phyloP scores from a whole-genome alignment of 352 stramenopile species.

The Phytopythium mirpurense region DNA sequence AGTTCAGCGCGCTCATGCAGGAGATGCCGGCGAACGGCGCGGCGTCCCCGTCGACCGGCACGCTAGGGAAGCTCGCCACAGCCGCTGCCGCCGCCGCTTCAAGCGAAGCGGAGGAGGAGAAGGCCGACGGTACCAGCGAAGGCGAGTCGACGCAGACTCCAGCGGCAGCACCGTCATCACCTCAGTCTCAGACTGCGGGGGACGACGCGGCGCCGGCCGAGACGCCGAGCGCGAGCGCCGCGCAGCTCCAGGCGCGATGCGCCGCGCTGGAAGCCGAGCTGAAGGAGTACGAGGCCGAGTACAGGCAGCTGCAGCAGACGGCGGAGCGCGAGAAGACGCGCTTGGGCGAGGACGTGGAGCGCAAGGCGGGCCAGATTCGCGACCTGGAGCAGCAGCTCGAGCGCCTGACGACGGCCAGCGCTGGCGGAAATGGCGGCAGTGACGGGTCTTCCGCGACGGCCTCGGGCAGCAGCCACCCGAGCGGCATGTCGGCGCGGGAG shows the following conservation, averaged over 20 bases:
- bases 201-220: conserved; percentile 3
- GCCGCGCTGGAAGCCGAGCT: conserved; percentile 51
- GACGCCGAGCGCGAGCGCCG: conserved; percentile 25
- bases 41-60: conserved; percentile 11
- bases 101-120: conserved; percentile 22
- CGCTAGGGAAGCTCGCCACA: conserved; percentile 28
- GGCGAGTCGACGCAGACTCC: neutral
- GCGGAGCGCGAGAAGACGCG: conserved; percentile 57
- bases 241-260: conserved; percentile 43
- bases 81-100: conserved; percentile 24
- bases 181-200: conserved; percentile 4
- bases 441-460: conserved; percentile 7
- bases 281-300: conserved; percentile 69
- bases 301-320: conserved; percentile 42
- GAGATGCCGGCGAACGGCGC: conserved; percentile 37
- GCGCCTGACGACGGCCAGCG: conserved; percentile 19
- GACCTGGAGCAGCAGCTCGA: conserved; percentile 59
- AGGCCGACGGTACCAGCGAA: neutral
- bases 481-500: conserved; percentile 73
- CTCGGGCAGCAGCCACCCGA: conserved; percentile 21
- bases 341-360: conserved; percentile 61
- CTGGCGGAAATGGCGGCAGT: conserved; percentile 17
- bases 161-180: neutral
- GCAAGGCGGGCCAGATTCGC: conserved; percentile 54
- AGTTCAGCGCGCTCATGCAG: conserved; percentile 57